These are phyloP conservation scores for Candida peoriensis DNA, from an alignment of 805 yeast genomes.

Conservation along the genomic window DNA sequence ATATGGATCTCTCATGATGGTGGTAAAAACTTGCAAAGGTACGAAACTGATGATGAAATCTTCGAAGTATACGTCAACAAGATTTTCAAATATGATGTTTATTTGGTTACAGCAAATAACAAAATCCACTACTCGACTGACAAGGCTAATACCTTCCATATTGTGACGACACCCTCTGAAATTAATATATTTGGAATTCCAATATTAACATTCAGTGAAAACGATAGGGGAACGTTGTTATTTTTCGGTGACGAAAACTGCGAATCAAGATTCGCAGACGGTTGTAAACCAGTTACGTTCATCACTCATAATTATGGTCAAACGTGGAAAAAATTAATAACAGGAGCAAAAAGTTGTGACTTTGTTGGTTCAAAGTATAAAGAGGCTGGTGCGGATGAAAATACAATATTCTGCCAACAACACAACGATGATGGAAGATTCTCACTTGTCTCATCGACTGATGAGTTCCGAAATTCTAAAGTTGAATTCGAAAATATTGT, in stretches of 20 bases:
- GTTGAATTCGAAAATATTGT: slow-evolving; percentile 52
- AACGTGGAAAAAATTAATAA: slow-evolving; percentile 47
- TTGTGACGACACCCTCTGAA: slow-evolving; percentile 38
- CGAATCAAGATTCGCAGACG: slow-evolving; percentile 14
- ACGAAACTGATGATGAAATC: slow-evolving; percentile 31
- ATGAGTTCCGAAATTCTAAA: slow-evolving; percentile 22
- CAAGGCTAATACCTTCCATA: slow-evolving; percentile 44
- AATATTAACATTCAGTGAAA: slow-evolving; percentile 57
- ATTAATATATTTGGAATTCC: slow-evolving; percentile 44
- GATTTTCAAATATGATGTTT: slow-evolving; percentile 43
- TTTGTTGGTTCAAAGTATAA: slow-evolving; percentile 50
- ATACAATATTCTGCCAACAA: slow-evolving; percentile 61
- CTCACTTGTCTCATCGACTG: slow-evolving; percentile 26
- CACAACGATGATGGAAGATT: slow-evolving; percentile 23
- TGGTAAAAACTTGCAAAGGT: slow-evolving; percentile 15
- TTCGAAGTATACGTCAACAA: slow-evolving; percentile 53
- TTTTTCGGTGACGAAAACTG: slow-evolving; percentile 65
- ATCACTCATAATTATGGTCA: slow-evolving; percentile 64
- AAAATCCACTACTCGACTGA: slow-evolving; percentile 53
- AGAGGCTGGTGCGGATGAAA: slow-evolving; percentile 33
- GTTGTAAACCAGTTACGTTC: slow-evolving; percentile 54
- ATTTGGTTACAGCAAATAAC: slow-evolving; percentile 11
- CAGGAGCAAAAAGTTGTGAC: slow-evolving; percentile 54
- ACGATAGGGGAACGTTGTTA: slow-evolving; percentile 48
- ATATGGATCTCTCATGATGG: slow-evolving; percentile 61